phyloP scores from a whole-genome alignment of 768 basidiomycete species.

The Termitomyces sp. region DNA sequence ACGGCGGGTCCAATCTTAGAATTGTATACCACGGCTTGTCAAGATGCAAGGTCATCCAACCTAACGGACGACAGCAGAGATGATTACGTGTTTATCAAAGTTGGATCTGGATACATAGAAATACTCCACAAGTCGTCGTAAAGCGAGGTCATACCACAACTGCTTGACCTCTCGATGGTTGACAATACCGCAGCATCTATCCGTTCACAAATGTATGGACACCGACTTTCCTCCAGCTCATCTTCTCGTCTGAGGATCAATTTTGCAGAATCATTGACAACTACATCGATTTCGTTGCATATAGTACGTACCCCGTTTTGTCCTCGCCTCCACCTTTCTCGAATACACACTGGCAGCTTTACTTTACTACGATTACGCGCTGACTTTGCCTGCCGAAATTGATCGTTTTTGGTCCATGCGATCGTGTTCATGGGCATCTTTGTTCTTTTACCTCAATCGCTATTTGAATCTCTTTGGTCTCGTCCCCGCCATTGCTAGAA shows the following conservation, averaged over 20 bases:
- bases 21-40: too few relatives aligned
- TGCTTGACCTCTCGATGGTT: too few relatives aligned
- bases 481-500: slow-evolving; percentile 29
- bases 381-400: slow-evolving; percentile 42
- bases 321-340: too few relatives aligned
- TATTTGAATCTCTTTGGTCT: slow-evolving; percentile 22
- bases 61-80: too few relatives aligned
- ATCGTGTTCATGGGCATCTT: slow-evolving; percentile 25
- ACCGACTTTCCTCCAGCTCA: not conserved
- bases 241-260: too few relatives aligned
- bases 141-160: too few relatives aligned
- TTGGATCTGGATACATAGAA: too few relatives aligned
- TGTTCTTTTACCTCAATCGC: slow-evolving; percentile 41
- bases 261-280: not conserved
- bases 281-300: not conserved
- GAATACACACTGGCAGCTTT: not conserved
- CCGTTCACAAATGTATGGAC: not conserved
- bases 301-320: not conserved
- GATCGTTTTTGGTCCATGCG: slow-evolving; percentile 39
- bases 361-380: slow-evolving; percentile 24
- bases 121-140: too few relatives aligned
- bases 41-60: too few relatives aligned
- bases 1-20: too few relatives aligned
- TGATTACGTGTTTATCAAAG: too few relatives aligned
- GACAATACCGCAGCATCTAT: not conserved